Base-by-base conservation (phyloP, 192 early-diverging fungal species). In the Coemansia sp. region DNA sequence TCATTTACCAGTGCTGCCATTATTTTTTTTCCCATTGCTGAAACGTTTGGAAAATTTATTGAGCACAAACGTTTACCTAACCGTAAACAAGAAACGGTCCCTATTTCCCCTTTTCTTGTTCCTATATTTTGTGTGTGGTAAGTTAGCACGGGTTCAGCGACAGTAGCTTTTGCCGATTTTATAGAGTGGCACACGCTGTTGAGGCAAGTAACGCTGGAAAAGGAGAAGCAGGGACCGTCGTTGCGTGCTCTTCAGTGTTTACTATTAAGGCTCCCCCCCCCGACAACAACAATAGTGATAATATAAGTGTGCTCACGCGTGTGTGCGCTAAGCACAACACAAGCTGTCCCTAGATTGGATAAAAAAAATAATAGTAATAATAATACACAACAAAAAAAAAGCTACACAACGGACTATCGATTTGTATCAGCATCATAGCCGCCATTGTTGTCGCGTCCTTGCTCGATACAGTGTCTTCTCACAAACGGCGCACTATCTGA, bases 401-500 rank as follows among this genome's bases (percentile, higher is more conserved):
- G n/a, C 19, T 48, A 15, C 12, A 48, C 46, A 48, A 48, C 9
- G n/a, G n/a, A 19, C 19, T 48, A 48, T 9, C 19, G 19, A 48
- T 6, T 48, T 48, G 46, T 21, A 48, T 44, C 34, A 10, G n/a
- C 41, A 14, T 15, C 41, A 31, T 63, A 23, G 10, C 14, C 37
- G 62, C 23, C 31, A 32, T 57, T 57, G 19, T 53, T 53, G 27
- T 36, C n/a, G 34, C 57, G 1, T 0, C 57, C 17, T n/a, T 19
- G 57, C 31, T 17, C 31, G 65, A 70, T 51, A 6, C 29, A 77
- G 59, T 21, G 46, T 0, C 46, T 48, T 19, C 9, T 48, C 19
- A 48, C 46, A 48, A 21, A 48, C 46, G 70, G 63, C 7, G 44
- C 48, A 21, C 36, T 44, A 9, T 23, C 42, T 2, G 63, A 75